phyloP scores from a whole-genome alignment of 2,329 filamentous ascomycete species.

The Talaromyces sp. region DNA sequence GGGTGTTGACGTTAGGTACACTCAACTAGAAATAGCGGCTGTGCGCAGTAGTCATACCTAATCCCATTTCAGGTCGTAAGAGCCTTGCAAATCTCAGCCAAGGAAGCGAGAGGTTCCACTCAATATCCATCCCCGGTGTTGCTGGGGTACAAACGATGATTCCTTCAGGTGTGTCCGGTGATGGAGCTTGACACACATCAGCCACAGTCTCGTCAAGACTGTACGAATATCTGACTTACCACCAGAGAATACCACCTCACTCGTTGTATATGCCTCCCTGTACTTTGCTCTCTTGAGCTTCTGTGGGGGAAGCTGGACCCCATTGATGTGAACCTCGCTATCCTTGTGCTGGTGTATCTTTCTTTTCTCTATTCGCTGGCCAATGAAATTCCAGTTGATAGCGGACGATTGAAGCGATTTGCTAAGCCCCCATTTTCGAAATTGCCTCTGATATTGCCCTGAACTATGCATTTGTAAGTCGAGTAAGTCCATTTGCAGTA shows the following conservation, averaged over 20 bases:
- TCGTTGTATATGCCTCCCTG: not conserved
- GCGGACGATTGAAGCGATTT: not conserved
- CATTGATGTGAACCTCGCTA: not conserved
- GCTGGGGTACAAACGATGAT: not conserved
- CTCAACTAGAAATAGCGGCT: not conserved
- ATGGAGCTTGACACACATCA: not conserved
- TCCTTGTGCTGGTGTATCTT: not conserved
- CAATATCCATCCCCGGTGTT: not conserved
- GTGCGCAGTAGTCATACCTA: not conserved
- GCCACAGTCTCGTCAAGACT: not conserved
- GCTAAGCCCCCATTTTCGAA: not conserved
- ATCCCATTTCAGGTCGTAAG: not conserved
- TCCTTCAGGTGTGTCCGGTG: not conserved
- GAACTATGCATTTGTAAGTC: not conserved
- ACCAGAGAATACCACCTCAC: not conserved
- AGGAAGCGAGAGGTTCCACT: not conserved
- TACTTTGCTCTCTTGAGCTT: not conserved
- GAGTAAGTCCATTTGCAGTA: not conserved
- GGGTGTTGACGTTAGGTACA: not conserved
- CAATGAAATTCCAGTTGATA: not conserved
- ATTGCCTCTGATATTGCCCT: not conserved
- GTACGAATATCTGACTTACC: not conserved
- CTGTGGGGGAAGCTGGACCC: not conserved
- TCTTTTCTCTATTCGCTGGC: not conserved
- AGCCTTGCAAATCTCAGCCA: not conserved